Evolutionary conservation across 2,329 filamentous ascomycete species (phyloP).

Genomic region (Coniella vitis): DNA sequence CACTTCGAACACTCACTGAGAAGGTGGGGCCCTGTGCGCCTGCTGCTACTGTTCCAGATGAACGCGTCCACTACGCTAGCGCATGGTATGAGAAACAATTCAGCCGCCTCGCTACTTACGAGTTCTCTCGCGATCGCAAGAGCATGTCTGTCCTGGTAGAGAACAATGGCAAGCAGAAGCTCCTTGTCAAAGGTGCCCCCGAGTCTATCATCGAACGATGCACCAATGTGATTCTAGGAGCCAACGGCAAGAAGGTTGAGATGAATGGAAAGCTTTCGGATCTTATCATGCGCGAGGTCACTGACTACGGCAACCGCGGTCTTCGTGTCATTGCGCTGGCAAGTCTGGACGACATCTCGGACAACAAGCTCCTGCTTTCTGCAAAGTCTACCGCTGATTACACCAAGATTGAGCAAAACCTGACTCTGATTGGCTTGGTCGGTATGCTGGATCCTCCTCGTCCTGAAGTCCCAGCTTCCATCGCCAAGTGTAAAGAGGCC

Average conservation of each 20-base stretch:
- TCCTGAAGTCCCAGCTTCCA: slow-evolving; percentile 80
- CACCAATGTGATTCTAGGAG: slow-evolving; percentile 70
- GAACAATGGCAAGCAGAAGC: slow-evolving; percentile 61
- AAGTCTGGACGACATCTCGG: slow-evolving; percentile 67
- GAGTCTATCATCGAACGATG: slow-evolving; percentile 93
- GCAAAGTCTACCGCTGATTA: slow-evolving; percentile 85
- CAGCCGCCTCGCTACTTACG: slow-evolving; percentile 76
- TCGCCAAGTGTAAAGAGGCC: slow-evolving; percentile 82
- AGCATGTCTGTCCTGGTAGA: slow-evolving; percentile 96
- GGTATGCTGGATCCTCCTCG: slow-evolving; percentile 96
- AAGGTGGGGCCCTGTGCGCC: slow-evolving; percentile 83
- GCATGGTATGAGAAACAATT: slow-evolving; percentile 73
- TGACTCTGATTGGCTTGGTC: slow-evolving; percentile 89
- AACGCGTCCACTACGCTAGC: slow-evolving; percentile 76
- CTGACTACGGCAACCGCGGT: slow-evolving; percentile 85
- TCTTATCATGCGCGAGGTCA: slow-evolving; percentile 70
- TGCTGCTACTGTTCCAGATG: slow-evolving; percentile 40
- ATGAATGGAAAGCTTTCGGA: slow-evolving; percentile 63
- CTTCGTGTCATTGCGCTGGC: slow-evolving; percentile 93
- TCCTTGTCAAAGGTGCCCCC: slow-evolving; percentile 93
- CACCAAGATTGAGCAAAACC: slow-evolving; percentile 78
- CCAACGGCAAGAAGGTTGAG: slow-evolving; percentile 68
- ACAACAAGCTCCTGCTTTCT: slow-evolving; percentile 60
- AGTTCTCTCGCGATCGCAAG: slow-evolving; percentile 96
- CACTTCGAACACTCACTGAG: slow-evolving; percentile 82